phyloP scores from a whole-genome alignment of 306 rosid species.

The Phaseolus lunatus region DNA sequence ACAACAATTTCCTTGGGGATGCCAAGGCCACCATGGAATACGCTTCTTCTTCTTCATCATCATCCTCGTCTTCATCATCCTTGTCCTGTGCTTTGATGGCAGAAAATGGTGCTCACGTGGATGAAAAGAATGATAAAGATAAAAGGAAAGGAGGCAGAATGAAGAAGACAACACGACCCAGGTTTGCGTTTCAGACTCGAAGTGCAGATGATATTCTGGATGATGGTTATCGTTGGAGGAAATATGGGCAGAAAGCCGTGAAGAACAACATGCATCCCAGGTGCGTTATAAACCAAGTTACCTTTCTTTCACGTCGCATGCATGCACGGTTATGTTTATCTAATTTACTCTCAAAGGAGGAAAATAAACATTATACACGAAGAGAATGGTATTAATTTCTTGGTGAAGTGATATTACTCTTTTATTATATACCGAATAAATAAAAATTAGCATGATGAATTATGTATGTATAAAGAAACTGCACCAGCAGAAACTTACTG shows the following conservation, averaged over 20 bases:
- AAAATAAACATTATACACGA: too few relatives aligned
- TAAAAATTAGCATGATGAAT: background rate
- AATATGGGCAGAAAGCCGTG: slow-evolving; percentile 86
- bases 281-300: slow-evolving; percentile 34
- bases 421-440: background rate
- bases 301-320: slow-evolving; percentile 8
- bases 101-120: slow-evolving; percentile 27
- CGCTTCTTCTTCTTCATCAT: slow-evolving; percentile 1
- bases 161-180: slow-evolving; percentile 57
- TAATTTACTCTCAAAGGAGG: background rate
- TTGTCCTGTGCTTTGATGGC: slow-evolving; percentile 15
- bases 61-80: background rate
- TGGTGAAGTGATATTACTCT: background rate
- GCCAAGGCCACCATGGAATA: slow-evolving; percentile 31
- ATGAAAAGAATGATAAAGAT: slow-evolving; percentile 41
- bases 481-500: background rate
- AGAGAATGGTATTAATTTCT: background rate
- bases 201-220: slow-evolving; percentile 82
- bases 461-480: background rate
- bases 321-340: background rate
- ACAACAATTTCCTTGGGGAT: slow-evolving; percentile 30
- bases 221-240: slow-evolving; percentile 85
- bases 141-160: slow-evolving; percentile 46
- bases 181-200: slow-evolving; percentile 83
- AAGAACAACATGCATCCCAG: slow-evolving; percentile 77